Base-by-base conservation (phyloP, 805 yeast genomes). In the Metschnikowia shivogae region DNA sequence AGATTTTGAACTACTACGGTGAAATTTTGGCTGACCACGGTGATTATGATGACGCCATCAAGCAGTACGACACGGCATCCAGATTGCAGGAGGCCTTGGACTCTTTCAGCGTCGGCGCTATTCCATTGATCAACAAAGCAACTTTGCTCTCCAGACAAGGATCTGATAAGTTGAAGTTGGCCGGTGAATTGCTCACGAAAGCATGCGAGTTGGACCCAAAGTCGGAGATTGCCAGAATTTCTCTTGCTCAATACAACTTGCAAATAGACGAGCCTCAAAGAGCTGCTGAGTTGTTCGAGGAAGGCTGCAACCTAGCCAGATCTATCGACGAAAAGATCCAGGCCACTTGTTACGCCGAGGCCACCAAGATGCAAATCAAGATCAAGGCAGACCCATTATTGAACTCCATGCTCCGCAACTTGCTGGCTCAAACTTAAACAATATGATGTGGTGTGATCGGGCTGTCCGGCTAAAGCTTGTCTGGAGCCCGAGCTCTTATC, bases 1-100 rank as follows among this genome's bases (percentile, higher is more conserved):
- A 89, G 66, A 85, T 89, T 57, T 95, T 93, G 72, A 90, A 89
- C 73, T 93, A 89, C 69, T 89, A 83, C 62, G 99, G 98, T 61
- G 99, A 93, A 72, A 84, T 92, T 41, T 76, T 92, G 59, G 82
- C 87, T 51, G 97, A 92, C 63, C 77, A 77, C 58, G 85, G 84
- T 62, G 88, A 86, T 56, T 68, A 78, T 45, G 76, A 65, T 27
- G 84, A 77, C 49, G 97, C 98, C 46, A 67, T 80, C 48, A 80
- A 81, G 61, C 90, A 89, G 70, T 92, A 89, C 63, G 96, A 90
- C 52, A 77, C 80, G 58, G 89, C 98, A 44, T 83, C 82, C 44
- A 81, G 86, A 65, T 75, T 93, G 61, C 97, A 92, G 72, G 79
- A 77, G 54, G 80, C 80, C 40, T 67, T 81, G 55, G 77, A 81